phyloP scores from a whole-genome alignment of 1,139 yeast species.

The Yamadazyma diddensiae region DNA sequence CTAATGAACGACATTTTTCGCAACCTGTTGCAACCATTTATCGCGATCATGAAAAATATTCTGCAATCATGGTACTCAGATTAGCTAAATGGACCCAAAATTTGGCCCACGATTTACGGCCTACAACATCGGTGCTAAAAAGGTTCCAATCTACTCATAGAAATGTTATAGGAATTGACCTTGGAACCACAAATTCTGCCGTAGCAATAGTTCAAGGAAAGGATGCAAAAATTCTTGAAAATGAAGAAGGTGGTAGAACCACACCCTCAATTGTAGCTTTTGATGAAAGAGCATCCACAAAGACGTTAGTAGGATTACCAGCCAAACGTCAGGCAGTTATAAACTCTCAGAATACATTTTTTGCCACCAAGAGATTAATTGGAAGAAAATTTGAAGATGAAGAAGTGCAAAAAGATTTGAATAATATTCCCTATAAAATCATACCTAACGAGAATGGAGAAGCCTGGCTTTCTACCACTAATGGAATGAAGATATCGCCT shows the following conservation, averaged over 20 bases:
- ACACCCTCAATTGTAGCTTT: slow-evolving; percentile 75
- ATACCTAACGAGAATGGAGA: slow-evolving; percentile 55
- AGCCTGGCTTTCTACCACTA: slow-evolving; percentile 53
- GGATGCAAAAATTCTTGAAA: slow-evolving; percentile 58
- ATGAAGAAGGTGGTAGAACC: slow-evolving; percentile 65
- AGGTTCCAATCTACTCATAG: slow-evolving; percentile 7
- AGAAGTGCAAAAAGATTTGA: slow-evolving; percentile 63
- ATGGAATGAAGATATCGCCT: slow-evolving; percentile 44
- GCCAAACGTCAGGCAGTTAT: slow-evolving; percentile 68
- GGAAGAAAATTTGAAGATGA: slow-evolving; percentile 63
- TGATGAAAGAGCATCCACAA: slow-evolving; percentile 23
- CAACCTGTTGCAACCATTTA: not conserved
- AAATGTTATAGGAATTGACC: slow-evolving; percentile 67
- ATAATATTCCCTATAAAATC: slow-evolving; percentile 54
- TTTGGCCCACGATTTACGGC: too few relatives aligned
- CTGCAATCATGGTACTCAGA: not conserved
- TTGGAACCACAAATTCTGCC: slow-evolving; percentile 82
- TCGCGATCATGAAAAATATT: slow-evolving; percentile 1
- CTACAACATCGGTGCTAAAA: too few relatives aligned
- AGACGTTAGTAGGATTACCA: slow-evolving; percentile 53
- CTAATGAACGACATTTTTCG: not conserved
- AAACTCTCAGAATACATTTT: slow-evolving; percentile 67
- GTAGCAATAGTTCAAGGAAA: slow-evolving; percentile 62
- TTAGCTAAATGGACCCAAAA: not conserved
- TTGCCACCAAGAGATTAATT: slow-evolving; percentile 70